phyloP scores from a whole-genome alignment of 306 rosid species.

The Ceratonia siliqua region DNA sequence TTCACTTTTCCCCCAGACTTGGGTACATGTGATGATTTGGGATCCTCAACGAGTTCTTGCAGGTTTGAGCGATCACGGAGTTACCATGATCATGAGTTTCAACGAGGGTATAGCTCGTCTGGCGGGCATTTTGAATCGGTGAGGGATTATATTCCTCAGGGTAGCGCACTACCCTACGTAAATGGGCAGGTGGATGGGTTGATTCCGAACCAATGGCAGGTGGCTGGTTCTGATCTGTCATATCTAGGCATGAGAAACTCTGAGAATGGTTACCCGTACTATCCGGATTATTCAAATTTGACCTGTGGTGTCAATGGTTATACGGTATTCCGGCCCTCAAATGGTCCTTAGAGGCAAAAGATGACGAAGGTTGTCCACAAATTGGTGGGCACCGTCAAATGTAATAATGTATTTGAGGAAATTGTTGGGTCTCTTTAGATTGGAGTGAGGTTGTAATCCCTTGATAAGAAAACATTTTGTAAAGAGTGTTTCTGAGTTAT shows the following conservation, averaged over 20 bases:
- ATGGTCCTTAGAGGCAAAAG: constrained; percentile 62
- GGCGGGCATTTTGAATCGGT: constrained; percentile 53
- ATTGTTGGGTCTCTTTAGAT: constrained; percentile 62
- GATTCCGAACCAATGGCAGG: constrained; percentile 74
- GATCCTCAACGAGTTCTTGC: constrained; percentile 71
- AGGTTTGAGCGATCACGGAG: constrained; percentile 85
- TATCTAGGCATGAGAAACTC: constrained; percentile 63
- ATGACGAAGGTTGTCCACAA: constrained; percentile 39
- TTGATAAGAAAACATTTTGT: constrained; percentile 81
- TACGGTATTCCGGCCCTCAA: constrained; percentile 81
- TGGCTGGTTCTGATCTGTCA: constrained; percentile 64
- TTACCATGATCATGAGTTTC: constrained; percentile 74
- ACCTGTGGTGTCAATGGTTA: constrained; percentile 73
- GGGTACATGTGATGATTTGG: constrained; percentile 55
- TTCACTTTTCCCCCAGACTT: constrained; percentile 76
- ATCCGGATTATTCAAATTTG: constrained; percentile 72
- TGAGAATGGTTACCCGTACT: constrained; percentile 65
- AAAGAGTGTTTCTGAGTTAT: constrained; percentile 69
- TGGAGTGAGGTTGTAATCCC: constrained; percentile 79
- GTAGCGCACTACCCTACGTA: constrained; percentile 50
- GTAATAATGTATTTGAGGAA: constrained; percentile 72
- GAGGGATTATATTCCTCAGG: constrained; percentile 64
- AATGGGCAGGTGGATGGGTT: constrained; percentile 80
- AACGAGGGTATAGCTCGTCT: constrained; percentile 53
- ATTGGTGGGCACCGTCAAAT: constrained; percentile 46